phyloP scores from a whole-genome alignment of 495 filamentous ascomycete species.

The Neurospora sp. region DNA sequence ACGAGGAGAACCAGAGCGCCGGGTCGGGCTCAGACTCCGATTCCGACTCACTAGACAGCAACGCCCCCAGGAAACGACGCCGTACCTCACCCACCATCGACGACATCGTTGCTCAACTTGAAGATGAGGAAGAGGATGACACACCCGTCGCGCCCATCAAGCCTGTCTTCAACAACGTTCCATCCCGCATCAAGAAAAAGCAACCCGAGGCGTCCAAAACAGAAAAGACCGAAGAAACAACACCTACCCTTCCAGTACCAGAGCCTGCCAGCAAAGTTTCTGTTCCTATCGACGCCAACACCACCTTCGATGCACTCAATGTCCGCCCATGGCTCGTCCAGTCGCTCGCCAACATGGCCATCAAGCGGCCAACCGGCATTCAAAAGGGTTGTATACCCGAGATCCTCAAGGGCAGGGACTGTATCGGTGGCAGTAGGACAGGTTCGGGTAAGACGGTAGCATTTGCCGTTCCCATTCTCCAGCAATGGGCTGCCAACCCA shows the following conservation, averaged over 20 bases:
- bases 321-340: constrained; percentile 84
- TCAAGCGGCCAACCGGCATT: constrained; percentile 81
- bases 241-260: background rate
- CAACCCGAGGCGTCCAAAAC: constrained; percentile 7
- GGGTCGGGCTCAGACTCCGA: constrained; percentile 4
- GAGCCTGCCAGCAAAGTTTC: constrained; percentile 14
- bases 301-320: constrained; percentile 62
- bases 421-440: constrained; percentile 86
- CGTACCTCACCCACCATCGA: constrained; percentile 23
- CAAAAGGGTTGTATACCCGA: constrained; percentile 85
- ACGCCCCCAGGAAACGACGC: constrained; percentile 37
- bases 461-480: constrained; percentile 86
- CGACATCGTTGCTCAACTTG: background rate
- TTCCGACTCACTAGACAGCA: constrained; percentile 37
- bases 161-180: constrained; percentile 26
- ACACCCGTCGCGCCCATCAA: constrained; percentile 5
- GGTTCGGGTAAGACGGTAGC: constrained; percentile 99
- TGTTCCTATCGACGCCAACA: constrained; percentile 37
- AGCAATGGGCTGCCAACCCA: constrained; percentile 88
- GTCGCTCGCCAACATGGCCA: constrained; percentile 76
- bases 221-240: background rate
- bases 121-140: constrained; percentile 1
- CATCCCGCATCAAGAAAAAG: constrained; percentile 38
- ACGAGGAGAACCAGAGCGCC: background rate
- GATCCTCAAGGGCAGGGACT: constrained; percentile 82